These are phyloP conservation scores for Neofusicoccum cordaticola DNA, from an alignment of 2,329 filamentous ascomycete genomes.

Conservation along the genomic window DNA sequence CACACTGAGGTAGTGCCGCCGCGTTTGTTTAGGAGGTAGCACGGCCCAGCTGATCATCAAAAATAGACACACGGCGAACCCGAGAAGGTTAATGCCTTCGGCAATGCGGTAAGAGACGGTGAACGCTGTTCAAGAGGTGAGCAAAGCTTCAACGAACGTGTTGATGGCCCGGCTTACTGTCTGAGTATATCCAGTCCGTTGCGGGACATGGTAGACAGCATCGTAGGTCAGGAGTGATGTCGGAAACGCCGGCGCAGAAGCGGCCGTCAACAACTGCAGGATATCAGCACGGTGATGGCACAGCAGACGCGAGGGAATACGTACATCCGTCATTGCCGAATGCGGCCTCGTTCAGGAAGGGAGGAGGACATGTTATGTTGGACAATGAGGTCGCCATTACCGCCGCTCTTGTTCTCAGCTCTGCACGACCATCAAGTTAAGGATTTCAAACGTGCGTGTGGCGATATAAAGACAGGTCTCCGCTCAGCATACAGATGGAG, in stretches of 20 bases:
- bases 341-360: conserved; percentile 64
- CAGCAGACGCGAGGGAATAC: conserved; percentile 28
- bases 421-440: conserved; percentile 1
- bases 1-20: conserved; percentile 89
- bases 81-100: conserved; percentile 79
- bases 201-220: conserved; percentile 93
- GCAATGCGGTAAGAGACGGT: conserved; percentile 60
- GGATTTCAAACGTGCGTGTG: neutral
- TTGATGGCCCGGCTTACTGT: conserved; percentile 44
- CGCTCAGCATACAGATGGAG: neutral
- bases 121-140: conserved; percentile 43
- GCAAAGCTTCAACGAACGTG: neutral
- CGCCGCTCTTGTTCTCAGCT: conserved; percentile 14
- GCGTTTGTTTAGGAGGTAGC: conserved; percentile 83
- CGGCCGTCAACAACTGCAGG: conserved; percentile 53
- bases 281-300: conserved; percentile 30
- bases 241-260: conserved; percentile 52
- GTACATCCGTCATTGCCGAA: conserved; percentile 69
- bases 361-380: conserved; percentile 55
- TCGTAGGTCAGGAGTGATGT: conserved; percentile 47
- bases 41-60: conserved; percentile 75
- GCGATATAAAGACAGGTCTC: neutral
- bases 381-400: conserved; percentile 32
- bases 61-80: conserved; percentile 69
- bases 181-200: conserved; percentile 69